These are phyloP conservation scores for Tuber brumale DNA, from an alignment of 495 filamentous ascomycete genomes.

Conservation along the genomic window DNA sequence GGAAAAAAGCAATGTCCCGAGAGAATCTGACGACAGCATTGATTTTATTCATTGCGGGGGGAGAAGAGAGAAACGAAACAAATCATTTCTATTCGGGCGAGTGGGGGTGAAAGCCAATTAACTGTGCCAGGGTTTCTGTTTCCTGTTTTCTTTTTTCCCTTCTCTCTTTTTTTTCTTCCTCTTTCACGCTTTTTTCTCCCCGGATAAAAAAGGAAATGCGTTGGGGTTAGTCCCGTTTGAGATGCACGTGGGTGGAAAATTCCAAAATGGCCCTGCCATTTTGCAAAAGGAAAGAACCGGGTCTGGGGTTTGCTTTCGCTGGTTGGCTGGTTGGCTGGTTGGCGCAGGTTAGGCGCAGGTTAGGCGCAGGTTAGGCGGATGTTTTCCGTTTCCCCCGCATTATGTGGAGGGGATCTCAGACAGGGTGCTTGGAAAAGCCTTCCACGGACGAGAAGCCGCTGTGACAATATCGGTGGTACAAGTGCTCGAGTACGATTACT, in stretches of 20 bases:
- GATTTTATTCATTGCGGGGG: slow-evolving; percentile 3
- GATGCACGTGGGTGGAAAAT: not conserved
- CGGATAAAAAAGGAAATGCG: not conserved
- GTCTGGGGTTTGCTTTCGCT: not conserved
- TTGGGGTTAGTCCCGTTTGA: not conserved
- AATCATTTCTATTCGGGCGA: not conserved
- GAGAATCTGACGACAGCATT: not conserved
- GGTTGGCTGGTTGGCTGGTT: not conserved
- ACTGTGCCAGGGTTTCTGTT: not conserved
- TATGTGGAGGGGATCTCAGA: not conserved
- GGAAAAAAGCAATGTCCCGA: not conserved
- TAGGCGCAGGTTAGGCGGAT: not conserved
- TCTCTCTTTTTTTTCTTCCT: not conserved
- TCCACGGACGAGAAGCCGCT: not conserved
- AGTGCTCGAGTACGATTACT: too few species aligned
- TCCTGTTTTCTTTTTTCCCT: too few species aligned
- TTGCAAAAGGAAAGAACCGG: not conserved
- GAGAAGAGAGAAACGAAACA: not conserved
- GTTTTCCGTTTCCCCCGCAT: slow-evolving; percentile 3
- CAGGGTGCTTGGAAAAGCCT: not conserved
- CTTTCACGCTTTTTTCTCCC: not conserved
- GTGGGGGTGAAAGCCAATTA: not conserved
- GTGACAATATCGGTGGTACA: not conserved
- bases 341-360: not conserved
- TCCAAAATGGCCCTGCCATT: not conserved